These are phyloP conservation scores for Microbotryomycetes sp. DNA, from an alignment of 1,284 basidiomycete genomes.

Conservation along the genomic window DNA sequence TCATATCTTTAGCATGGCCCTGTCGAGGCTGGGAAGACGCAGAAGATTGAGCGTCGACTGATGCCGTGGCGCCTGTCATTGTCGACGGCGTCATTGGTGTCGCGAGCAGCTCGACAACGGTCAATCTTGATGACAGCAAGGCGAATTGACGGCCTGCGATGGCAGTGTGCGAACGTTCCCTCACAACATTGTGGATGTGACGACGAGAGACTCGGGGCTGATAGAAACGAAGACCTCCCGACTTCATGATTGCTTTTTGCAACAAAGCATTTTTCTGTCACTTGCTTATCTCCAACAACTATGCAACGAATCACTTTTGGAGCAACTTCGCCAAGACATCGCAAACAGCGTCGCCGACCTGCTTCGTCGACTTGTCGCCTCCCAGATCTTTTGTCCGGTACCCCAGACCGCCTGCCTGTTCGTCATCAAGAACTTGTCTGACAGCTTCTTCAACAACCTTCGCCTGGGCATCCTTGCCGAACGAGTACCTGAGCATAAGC, in stretches of 20 bases:
- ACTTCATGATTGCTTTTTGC: no score
- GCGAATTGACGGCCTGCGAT: no score
- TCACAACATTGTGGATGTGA: no score
- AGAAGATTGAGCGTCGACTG: no score
- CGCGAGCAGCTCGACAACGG: conserved; percentile 20
- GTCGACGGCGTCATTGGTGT: conserved; percentile 8
- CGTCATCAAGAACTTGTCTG: conserved; percentile 72
- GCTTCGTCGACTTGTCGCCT: conserved; percentile 63
- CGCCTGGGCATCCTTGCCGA: conserved; percentile 76
- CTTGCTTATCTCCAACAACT: no score
- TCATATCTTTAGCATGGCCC: not conserved
- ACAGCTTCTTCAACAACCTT: conserved; percentile 81
- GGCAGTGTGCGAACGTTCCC: no score
- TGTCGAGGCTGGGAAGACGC: conserved; percentile 9
- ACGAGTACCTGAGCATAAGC: conserved; percentile 89
- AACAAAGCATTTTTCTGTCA: no score
- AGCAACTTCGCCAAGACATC: conserved; percentile 63
- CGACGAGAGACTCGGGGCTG: no score
- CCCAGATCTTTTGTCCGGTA: conserved; percentile 82
- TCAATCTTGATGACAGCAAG: conserved; percentile 11
- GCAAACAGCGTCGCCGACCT: conserved; percentile 79
- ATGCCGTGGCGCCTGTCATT: conserved; percentile 9
- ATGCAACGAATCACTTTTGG: conserved; percentile 30
- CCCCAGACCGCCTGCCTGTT: conserved; percentile 64
- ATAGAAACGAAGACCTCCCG: no score